Conservation (phyloP, 2,329 filamentous ascomycete genomes). For the Pseudocercospora eumusae region DNA sequence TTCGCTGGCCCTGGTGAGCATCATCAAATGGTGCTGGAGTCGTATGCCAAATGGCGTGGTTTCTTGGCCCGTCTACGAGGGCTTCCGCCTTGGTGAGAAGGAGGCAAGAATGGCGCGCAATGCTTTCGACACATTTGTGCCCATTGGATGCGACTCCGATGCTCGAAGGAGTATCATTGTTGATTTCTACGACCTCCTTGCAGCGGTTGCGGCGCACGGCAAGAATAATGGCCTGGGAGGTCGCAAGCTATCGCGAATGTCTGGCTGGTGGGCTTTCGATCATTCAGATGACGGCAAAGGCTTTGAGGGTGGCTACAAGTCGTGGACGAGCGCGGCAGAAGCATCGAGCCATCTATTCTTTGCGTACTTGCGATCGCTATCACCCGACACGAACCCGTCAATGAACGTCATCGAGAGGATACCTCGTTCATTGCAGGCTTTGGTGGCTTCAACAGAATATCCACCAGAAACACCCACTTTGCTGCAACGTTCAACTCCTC, state of each 20-base stretch:
- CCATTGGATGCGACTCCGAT: slow-evolving; percentile 85
- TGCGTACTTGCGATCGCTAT: slow-evolving; percentile 86
- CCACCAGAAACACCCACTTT: slow-evolving; percentile 77
- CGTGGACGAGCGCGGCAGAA: slow-evolving; percentile 88
- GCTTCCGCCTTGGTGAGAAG: slow-evolving; percentile 91
- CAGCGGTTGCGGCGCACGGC: slow-evolving; percentile 86
- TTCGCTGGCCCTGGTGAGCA: slow-evolving; percentile 91
- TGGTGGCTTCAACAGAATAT: slow-evolving; percentile 91
- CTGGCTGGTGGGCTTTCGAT: slow-evolving; percentile 98
- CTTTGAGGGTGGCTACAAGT: slow-evolving; percentile 91
- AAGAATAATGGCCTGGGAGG: slow-evolving; percentile 92
- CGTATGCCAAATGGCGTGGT: slow-evolving; percentile 87
- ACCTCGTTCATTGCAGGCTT: slow-evolving; percentile 84
- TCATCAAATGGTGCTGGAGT: slow-evolving; percentile 98
- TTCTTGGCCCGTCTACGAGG: slow-evolving; percentile 94
- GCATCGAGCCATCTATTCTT: slow-evolving; percentile 97
- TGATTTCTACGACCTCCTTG: slow-evolving; percentile 91
- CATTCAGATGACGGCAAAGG: slow-evolving; percentile 82
- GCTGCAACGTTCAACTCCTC: slow-evolving; percentile 77
- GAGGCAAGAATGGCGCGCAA: slow-evolving; percentile 90
- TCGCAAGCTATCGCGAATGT: slow-evolving; percentile 89
- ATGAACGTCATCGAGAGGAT: slow-evolving; percentile 79
- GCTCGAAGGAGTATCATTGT: slow-evolving; percentile 86
- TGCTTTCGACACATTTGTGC: slow-evolving; percentile 95
- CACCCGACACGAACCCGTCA: slow-evolving; percentile 70